Evolutionary conservation across 2,329 filamentous ascomycete species (phyloP), one percentile per base, ranked within the genome.

Genomic region (Scortechinia acanthostroma): DNA sequence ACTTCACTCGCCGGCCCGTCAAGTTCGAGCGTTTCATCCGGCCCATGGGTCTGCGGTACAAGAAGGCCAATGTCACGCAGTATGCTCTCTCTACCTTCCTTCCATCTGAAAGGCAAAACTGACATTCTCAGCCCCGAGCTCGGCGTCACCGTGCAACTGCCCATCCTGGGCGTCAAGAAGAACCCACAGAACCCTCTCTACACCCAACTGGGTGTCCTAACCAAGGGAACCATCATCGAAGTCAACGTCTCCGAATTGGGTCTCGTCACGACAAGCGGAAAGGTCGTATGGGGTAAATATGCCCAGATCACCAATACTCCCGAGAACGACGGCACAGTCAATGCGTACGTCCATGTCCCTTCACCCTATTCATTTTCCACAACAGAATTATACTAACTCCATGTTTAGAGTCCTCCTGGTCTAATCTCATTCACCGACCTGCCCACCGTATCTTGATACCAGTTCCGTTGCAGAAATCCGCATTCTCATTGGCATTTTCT

Each of bases 191-290:
- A 89, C 60, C 88, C 88, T 1, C 75, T 95, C 59, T 95, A 95
- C 67, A 96, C 91, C 1, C 90, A 95, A 59, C 71, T 97, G 3
- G 91, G 91, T 49, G 91, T 95, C 2, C 64, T 96, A 57, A 91
- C 87, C 42, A 90, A 90, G 67, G 88, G 88, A 51, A 91, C 82
- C 22, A 79, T 85, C 49, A 80, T 91, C 58, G 91, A 97, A 66
- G 90, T 97, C 56, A 95, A 98, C 60, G 90, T 96, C 22, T 86
- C 79, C 46, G 93, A 98, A 62, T 67, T 97, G 50, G 93, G 93
- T 51, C 71, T 97, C 49, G 89, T 94, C 15, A 97, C 93, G 2
- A 85, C 91, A 2, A 83, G 82, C 50, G 93, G 93, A 50, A 96
- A 96, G 69, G 88, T 95, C 5, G 88, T 91, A 4, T 96, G 91